Conservation (phyloP, 495 filamentous ascomycete species). For the Evansstolkia leycettana region DNA sequence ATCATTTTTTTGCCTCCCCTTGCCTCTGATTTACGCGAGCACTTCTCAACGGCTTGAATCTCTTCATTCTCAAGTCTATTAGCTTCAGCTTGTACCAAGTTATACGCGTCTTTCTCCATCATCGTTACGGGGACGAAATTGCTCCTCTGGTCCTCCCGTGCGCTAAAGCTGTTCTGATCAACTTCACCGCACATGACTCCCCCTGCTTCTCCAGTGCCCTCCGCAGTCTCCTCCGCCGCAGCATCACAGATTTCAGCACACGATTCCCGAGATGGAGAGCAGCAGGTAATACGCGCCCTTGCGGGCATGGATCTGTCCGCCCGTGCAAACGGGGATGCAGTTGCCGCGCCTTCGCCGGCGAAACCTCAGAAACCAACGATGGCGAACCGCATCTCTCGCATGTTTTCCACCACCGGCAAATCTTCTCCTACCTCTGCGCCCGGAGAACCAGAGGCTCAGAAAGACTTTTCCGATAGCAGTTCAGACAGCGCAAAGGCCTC, state of each 20-base stretch:
- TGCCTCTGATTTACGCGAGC: not conserved
- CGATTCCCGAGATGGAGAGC: conserved; percentile 31
- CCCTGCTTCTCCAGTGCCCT: conserved; percentile 30
- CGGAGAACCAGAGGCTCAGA: conserved; percentile 19
- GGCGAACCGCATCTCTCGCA: conserved; percentile 46
- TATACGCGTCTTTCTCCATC: conserved; percentile 7
- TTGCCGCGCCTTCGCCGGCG: conserved; percentile 20
- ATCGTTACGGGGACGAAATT: conserved; percentile 6
- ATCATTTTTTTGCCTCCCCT: conserved; percentile 16
- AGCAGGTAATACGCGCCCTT: conserved; percentile 33
- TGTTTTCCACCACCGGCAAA: conserved; percentile 39
- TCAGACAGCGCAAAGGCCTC: conserved; percentile 21
- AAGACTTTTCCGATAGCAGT: conserved; percentile 32
- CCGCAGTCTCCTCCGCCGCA: conserved; percentile 32
- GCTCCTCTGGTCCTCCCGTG: conserved; percentile 7
- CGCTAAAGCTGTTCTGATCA: conserved; percentile 3
- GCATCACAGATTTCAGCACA: conserved; percentile 27
- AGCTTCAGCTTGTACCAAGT: conserved; percentile 12
- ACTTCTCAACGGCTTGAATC: conserved; percentile 2
- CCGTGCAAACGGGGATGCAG: conserved; percentile 22
- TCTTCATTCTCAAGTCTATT: conserved; percentile 3
- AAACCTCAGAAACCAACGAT: conserved; percentile 38
- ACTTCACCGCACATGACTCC: conserved; percentile 35
- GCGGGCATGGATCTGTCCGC: conserved; percentile 34
- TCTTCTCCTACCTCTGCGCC: conserved; percentile 8